Conservation (phyloP, 768 basidiomycete species). For the Holtermanniella nyarrowii region DNA sequence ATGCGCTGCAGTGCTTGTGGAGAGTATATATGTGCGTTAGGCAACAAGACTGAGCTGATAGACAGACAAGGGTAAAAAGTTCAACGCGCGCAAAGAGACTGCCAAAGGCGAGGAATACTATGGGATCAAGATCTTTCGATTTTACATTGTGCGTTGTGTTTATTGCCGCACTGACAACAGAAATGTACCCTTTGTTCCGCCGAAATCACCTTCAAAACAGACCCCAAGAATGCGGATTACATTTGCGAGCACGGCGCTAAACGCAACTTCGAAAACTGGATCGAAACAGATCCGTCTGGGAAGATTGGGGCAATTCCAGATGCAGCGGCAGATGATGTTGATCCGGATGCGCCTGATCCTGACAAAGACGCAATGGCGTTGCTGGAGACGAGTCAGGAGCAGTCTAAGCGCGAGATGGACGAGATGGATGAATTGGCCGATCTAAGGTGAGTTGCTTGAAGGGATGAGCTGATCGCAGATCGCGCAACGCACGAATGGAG, state of each 20-base stretch:
- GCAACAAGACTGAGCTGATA: not conserved
- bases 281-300: conserved; percentile 52
- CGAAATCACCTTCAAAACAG: conserved; percentile 99
- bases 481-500: conserved; percentile 72
- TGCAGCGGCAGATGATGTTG: conserved; percentile 40
- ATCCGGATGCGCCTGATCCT: conserved; percentile 49
- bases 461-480: conserved; percentile 44
- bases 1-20: conserved; percentile 85
- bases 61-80: conserved; percentile 94
- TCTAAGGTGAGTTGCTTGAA: conserved; percentile 22
- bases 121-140: conserved; percentile 65
- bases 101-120: conserved; percentile 95
- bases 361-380: conserved; percentile 95
- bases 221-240: conserved; percentile 57
- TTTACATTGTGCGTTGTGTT: conserved; percentile 36
- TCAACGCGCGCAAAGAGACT: conserved; percentile 97
- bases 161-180: conserved; percentile 13
- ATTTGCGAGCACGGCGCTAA: conserved; percentile 88
- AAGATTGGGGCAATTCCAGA: conserved; percentile 28
- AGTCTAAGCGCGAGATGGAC: conserved; percentile 97
- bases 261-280: conserved; percentile 95
- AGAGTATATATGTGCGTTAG: conserved; percentile 62
- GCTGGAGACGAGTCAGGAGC: conserved; percentile 80
- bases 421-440: conserved; percentile 92
- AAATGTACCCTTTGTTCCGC: conserved; percentile 86